Conservation (phyloP, 169 alveolate species). For the Cystoisospora suis region DNA sequence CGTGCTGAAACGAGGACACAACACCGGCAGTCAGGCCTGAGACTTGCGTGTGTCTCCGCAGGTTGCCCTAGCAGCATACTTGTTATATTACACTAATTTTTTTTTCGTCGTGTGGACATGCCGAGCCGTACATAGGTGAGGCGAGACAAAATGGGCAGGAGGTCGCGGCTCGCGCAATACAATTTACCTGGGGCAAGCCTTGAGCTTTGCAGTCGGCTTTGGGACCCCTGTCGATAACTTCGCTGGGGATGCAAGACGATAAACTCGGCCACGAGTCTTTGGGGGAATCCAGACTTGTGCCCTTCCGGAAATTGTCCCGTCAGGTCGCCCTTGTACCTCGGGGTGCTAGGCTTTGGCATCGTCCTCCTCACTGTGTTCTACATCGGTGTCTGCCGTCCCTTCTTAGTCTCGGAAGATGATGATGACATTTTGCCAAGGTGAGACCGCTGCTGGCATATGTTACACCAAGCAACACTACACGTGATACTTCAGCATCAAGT, state of each 20-base stretch:
- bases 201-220: too few relatives aligned
- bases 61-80: not conserved
- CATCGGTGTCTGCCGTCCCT: constrained; percentile 20
- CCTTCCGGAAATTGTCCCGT: not conserved
- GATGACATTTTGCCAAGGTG: constrained; percentile 1
- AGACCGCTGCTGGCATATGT: not conserved
- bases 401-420: not conserved
- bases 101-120: not conserved
- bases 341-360: not conserved
- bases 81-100: not conserved
- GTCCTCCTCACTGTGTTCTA: not conserved
- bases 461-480: not conserved
- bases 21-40: too few relatives aligned
- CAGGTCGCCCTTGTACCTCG: constrained; percentile 11
- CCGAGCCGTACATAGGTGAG: not conserved
- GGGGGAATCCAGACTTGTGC: not conserved
- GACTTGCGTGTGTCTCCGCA: too few relatives aligned
- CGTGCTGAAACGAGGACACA: too few relatives aligned
- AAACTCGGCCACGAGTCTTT: not conserved
- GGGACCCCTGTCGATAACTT: too few relatives aligned
- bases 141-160: not conserved
- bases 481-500: not conserved
- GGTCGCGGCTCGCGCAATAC: not conserved
- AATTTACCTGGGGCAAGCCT: too few relatives aligned
- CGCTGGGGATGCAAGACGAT: too few relatives aligned